These are phyloP conservation scores for Sporothrix globosa DNA, from an alignment of 2,329 filamentous ascomycete genomes.

Conservation along the genomic window DNA sequence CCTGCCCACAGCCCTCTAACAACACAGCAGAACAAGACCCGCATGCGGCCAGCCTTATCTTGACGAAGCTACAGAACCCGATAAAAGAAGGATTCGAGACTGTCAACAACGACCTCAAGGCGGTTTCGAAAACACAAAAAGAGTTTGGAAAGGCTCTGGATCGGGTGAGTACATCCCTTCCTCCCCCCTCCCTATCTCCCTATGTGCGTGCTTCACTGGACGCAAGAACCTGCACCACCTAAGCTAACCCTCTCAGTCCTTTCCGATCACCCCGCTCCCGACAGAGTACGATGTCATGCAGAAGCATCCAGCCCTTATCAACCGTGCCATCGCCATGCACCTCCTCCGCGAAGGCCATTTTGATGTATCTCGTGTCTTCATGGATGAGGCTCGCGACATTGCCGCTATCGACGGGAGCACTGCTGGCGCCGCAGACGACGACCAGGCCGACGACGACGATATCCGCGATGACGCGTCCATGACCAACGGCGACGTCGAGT, in stretches of 20 bases:
- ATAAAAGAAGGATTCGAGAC: conserved; percentile 79
- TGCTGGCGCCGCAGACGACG: background rate
- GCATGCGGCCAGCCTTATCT: conserved; percentile 69
- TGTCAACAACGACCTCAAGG: conserved; percentile 79
- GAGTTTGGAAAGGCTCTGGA: conserved; percentile 85
- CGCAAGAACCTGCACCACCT: background rate
- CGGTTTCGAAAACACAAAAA: conserved; percentile 78
- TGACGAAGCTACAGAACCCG: conserved; percentile 84
- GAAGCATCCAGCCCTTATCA: conserved; percentile 75
- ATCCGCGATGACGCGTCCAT: conserved; percentile 33
- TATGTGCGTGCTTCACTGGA: too few species aligned
- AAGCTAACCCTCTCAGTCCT: conserved; percentile 40
- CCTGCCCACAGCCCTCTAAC: conserved; percentile 13
- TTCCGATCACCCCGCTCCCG: conserved; percentile 64
- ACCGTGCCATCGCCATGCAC: conserved; percentile 95
- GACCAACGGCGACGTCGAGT: conserved; percentile 40
- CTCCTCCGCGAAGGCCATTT: conserved; percentile 94
- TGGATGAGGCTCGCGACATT: conserved; percentile 62
- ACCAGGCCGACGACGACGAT: background rate
- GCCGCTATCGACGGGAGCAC: conserved; percentile 35
- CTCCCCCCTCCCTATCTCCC: background rate
- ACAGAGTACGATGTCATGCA: conserved; percentile 81
- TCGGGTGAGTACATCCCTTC: conserved; percentile 57
- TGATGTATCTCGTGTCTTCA: conserved; percentile 80
- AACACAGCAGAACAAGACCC: conserved; percentile 59